Base-by-base conservation (phyloP, 2,329 filamentous ascomycete species). In the Trichoderma koningii region DNA sequence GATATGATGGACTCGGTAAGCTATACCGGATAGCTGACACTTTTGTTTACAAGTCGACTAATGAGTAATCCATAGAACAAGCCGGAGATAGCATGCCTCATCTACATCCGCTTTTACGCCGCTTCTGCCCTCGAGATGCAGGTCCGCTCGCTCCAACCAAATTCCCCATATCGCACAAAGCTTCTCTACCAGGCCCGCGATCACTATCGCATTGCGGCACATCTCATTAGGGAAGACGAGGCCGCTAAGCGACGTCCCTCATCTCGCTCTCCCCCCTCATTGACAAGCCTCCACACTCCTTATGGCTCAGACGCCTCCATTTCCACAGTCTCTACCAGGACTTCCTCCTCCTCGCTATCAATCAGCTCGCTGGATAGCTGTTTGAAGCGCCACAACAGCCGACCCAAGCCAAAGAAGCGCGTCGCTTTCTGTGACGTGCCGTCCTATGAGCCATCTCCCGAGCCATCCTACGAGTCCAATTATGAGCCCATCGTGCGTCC, bases 51-150 rank as follows among this genome's bases (percentile, higher is more conserved):
- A 23, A 19, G 21, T 48, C 10, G 7, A 45, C 50, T 55, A 45
- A 66, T 34, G 55, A 44, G 19, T 51, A 23, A 1, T 19, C 21
- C 28, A 15, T 15, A 65, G 60, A 23, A 63, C 34, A 61, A 64
- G 57, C 75, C 83, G 21, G 82, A 86, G 70, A 82, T 83, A 2
- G 76, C 83, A 7, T 82, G 87, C 70, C 76, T 86, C 41, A 83
- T 87, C 68, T 86, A 85, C 66, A 78, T 87, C 6, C 81, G 85
- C 71, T 87, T 87, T 72, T 87, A 87, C 67, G 85, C 84, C n/a
- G 85, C 85, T 21, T 82, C 79, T n/a, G 82, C 85, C 15, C 78
- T 85, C 48, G 85, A 87, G 70, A 82, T 83, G 76, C 83, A 84
- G 69, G 83, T 83, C 1, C 79, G 80, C 30, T 77, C 79, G 42